Percentiles rank a stretch among this genome's conserved stretches.
Conservation (phyloP, 495 filamentous ascomycete species). For the Lasiosphaeria ovina region DNA sequence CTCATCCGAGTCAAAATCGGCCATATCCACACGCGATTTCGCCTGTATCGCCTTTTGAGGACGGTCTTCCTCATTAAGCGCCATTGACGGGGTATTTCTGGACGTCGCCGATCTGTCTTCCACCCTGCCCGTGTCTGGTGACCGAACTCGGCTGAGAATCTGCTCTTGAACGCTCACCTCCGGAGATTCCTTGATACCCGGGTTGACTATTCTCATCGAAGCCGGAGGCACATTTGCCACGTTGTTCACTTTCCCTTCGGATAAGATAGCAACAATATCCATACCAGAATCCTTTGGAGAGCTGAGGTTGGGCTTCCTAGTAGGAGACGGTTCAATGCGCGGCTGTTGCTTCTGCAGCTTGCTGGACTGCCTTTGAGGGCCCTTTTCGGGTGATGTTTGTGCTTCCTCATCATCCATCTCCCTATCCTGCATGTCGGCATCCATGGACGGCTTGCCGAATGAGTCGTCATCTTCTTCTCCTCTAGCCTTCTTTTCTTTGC, state of each 20-base stretch:
- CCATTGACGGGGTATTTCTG: conserved; percentile 20
- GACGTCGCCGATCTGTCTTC: conserved; percentile 19
- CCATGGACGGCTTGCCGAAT: conserved; percentile 60
- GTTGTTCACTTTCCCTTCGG: conserved; percentile 41
- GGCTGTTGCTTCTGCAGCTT: conserved; percentile 74
- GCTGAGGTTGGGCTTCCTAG: conserved; percentile 35
- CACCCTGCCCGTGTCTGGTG: conserved; percentile 18
- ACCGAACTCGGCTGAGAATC: conserved; percentile 20
- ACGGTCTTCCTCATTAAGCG: conserved; percentile 39
- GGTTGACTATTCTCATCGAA: conserved; percentile 61
- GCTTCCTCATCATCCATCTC: conserved; percentile 47
- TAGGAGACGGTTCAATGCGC: conserved; percentile 53
- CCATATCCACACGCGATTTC: conserved; percentile 45
- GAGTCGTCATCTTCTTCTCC: conserved; percentile 67
- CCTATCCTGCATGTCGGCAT: conserved; percentile 41
- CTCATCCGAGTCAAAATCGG: conserved; percentile 53
- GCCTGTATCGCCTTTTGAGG: conserved; percentile 53
- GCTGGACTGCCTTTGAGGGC: conserved; percentile 57
- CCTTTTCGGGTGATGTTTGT: conserved; percentile 34
- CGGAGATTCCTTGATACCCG: conserved; percentile 47
- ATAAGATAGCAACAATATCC: conserved; percentile 31
- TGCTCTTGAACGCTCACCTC: conserved; percentile 38
- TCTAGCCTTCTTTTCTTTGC: conserved; percentile 84
- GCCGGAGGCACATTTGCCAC: conserved; percentile 46
- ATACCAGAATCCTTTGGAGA: conserved; percentile 27